phyloP scores from a whole-genome alignment of 2,329 filamentous ascomycete genomes.

The Fusarium sp. region DNA sequence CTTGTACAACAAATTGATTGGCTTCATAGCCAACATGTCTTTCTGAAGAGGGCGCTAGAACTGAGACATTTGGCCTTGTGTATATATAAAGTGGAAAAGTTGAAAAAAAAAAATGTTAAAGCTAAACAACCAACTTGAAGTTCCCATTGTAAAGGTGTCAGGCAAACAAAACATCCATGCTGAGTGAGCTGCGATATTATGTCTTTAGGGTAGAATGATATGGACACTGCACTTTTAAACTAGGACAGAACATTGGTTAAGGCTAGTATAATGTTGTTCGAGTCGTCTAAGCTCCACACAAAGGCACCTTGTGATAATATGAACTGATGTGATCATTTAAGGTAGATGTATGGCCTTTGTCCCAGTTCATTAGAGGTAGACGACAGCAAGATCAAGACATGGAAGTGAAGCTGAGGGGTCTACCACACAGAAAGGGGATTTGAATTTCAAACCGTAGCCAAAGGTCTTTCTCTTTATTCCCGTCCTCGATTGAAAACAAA shows the following conservation, averaged over 20 bases:
- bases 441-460: constrained; percentile 32
- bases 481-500: constrained; percentile 1
- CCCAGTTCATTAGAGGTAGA: background rate
- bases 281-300: background rate
- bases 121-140: background rate
- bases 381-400: background rate
- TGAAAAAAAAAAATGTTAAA: constrained; percentile 17
- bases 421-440: background rate
- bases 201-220: too few species aligned
- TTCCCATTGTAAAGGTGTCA: background rate
- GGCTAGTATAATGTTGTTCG: background rate
- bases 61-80: constrained; percentile 13
- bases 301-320: background rate
- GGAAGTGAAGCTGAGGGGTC: background rate
- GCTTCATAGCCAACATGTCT: constrained; percentile 25
- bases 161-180: background rate
- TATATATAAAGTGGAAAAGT: constrained; percentile 15
- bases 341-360: background rate
- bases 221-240: too few species aligned
- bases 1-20: constrained; percentile 35
- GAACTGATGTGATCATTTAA: background rate
- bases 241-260: too few species aligned
- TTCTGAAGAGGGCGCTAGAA: constrained; percentile 29
- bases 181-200: too few species aligned
- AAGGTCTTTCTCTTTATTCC: constrained; percentile 11